These are phyloP conservation scores for Serendipita sp. DNA, from an alignment of 768 basidiomycete genomes.

Conservation along the genomic window DNA sequence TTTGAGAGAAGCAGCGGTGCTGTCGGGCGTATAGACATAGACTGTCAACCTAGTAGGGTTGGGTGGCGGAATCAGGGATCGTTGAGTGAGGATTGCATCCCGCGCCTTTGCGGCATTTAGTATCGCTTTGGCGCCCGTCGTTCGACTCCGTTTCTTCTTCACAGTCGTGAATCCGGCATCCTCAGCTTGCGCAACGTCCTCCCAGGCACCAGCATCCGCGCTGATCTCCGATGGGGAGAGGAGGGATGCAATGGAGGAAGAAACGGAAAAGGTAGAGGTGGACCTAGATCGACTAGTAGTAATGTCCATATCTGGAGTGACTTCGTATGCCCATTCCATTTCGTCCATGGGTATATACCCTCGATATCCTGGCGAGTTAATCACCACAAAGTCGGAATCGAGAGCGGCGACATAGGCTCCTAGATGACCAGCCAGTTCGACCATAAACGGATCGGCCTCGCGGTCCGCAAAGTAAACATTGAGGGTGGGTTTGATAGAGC, in stretches of 20 bases:
- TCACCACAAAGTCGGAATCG: constrained; percentile 71
- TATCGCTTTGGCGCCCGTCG: constrained; percentile 21
- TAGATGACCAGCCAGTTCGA: constrained; percentile 61
- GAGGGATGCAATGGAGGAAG: background rate
- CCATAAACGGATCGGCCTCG: constrained; percentile 27
- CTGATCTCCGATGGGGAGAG: background rate
- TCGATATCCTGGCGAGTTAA: constrained; percentile 48
- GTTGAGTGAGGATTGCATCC: background rate
- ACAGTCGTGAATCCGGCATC: constrained; percentile 48
- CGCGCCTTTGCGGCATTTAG: background rate
- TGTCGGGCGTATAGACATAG: constrained; percentile 42
- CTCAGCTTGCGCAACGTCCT: constrained; percentile 21
- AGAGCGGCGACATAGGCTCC: constrained; percentile 60
- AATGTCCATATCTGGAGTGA: background rate
- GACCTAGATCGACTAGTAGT: constrained; percentile 9
- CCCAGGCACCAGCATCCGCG: background rate
- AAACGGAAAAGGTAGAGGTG: constrained; percentile 2
- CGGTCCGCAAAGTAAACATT: constrained; percentile 12
- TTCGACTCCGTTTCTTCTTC: constrained; percentile 35
- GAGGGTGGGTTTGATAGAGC: no score
- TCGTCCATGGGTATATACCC: constrained; percentile 68
- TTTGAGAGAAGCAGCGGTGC: constrained; percentile 47
- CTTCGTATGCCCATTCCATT: constrained; percentile 42
- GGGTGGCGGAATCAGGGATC: constrained; percentile 8
- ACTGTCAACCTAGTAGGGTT: constrained; percentile 32